A percentile compares a stretch with the other conserved stretches of the same genome.
Conservation (phyloP, 768 basidiomycete species). For the Tylopilus sp. region DNA sequence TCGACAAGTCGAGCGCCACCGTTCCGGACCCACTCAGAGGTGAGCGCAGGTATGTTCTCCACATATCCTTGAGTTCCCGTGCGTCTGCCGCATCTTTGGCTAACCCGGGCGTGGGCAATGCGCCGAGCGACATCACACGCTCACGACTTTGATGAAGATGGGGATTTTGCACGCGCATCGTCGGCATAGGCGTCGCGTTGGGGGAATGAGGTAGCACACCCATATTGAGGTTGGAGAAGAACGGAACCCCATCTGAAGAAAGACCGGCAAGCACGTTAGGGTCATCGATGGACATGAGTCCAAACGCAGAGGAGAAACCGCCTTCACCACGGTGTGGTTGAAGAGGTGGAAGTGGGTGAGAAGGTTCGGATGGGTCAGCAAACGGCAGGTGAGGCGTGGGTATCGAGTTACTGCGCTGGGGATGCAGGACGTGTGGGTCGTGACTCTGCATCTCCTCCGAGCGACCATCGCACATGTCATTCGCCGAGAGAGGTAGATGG, state of each 20-base stretch:
- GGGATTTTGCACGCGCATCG: conserved; percentile 22
- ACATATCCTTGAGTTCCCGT: conserved; percentile 63
- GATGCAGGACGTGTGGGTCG: conserved; percentile 10
- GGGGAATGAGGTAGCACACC: conserved; percentile 36
- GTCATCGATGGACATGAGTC: conserved; percentile 74
- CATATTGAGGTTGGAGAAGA: conserved; percentile 45
- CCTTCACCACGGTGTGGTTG: conserved; percentile 30
- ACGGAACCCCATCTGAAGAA: conserved; percentile 54
- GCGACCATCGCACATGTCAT: conserved; percentile 26
- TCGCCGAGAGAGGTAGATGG: conserved; percentile 43
- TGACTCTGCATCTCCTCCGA: conserved; percentile 29
- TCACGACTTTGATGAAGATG: conserved; percentile 15
- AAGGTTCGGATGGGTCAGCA: not conserved
- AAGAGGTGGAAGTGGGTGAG: conserved; percentile 7
- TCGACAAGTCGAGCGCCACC: conserved; percentile 5
- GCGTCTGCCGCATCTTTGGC: conserved; percentile 35
- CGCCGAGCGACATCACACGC: conserved; percentile 25
- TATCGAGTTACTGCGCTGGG: conserved; percentile 17
- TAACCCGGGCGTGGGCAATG: conserved; percentile 31
- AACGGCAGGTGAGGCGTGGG: conserved; percentile 14
- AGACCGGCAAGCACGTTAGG: conserved; percentile 63
- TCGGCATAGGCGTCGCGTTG: conserved; percentile 48
- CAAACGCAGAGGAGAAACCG: conserved; percentile 62
- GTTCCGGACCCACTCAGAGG: conserved; percentile 44
- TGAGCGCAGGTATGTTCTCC: conserved; percentile 73